Base-by-base conservation (phyloP, 192 early-diverging fungal genomes). In the Rhizophagus sp. region DNA sequence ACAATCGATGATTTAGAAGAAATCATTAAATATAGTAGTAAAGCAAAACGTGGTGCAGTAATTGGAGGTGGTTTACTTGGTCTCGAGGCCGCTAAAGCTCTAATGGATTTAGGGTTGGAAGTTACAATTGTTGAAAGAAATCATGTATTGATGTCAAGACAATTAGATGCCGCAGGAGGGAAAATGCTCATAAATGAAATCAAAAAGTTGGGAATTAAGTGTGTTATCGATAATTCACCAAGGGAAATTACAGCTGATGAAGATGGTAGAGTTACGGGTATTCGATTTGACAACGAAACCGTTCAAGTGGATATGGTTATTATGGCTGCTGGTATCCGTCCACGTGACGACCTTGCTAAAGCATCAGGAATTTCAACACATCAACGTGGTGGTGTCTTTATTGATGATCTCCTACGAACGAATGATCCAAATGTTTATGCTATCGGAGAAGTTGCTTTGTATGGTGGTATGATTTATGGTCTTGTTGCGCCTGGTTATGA, bases 1-100 rank as follows among this genome's bases (percentile, higher is more conserved):
- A 93, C 91, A 11, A 83, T 93, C 44, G 79, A 90, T 30, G 91
- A 92, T 73, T 70, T 93, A 22, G 65, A 89, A 12, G 25, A 52
- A 49, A 93, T 93, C 6, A 87, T 88, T 34, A 67, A 79, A 2
- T 87, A 84, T 78, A 76, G 89, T 27, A 34, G 83, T 52, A 61
- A 34, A 22, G 63, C 72, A 39, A 88, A 81, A 74, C 63, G 79
- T 30, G 91, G 88, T 13, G 88, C 88, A 24, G 87, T 93, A 24
- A 78, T 93, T 67, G 92, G 92, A 41, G 92, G 92, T 36, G 92
- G 92, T 47, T 79, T 92, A 47, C 84, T 92, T 50, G 91, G 91
- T 11, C 79, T 93, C 25, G 92, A 93, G 78, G 92, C 92, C 30
- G 92, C 92, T 50, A 90, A 90, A 66, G 92, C 91, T 39, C 82